Evolutionary conservation across 176 grass and related monocot species (phyloP), one percentile per base, ranked within the genome.

Genomic region (Luzula sylvatica): DNA sequence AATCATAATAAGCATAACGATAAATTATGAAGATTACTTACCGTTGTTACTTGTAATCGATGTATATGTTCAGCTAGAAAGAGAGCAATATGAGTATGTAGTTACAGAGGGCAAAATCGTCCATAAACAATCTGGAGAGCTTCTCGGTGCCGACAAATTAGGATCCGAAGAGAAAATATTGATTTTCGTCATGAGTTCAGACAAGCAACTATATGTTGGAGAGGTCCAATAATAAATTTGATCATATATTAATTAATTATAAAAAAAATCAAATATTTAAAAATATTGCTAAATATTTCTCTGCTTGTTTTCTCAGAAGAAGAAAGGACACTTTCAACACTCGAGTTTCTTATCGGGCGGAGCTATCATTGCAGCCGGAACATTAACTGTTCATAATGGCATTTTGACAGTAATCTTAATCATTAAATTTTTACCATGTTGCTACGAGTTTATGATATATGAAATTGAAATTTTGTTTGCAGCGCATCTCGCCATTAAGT

Each of bases 271-370:
- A n/a, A n/a, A n/a, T n/a, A n/a, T n/a, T n/a, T n/a, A n/a, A n/a
- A n/a, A n/a, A n/a, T n/a, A n/a, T n/a, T 58, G 8, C 30, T 35
- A 23, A 52, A 20, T 8, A 16, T 60, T 18, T 65, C 30, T 30
- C 20, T 20, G 18, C 57, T 14, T 66, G 32, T 13, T 15, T 13
- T 35, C 9, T 25, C 30, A 96, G 92, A 96, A 96, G 70, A 68
- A 69, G 72, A 96, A 58, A 80, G 92, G 92, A 27, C 55, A 76
- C 23, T 96, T 96, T 52, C 92, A 96, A 53, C 92, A 96, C 56
- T 96, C 92, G 1, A 96, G 92, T 52, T 96, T 90, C 70, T 67
- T 96, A 74, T 80, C 84, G 46, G 85, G 92, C 71, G 92, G 92
- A 59, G 46, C 77, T 27, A 86, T 81, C 52, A 67, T 82, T 65